Percentiles rank a stretch among this genome's conserved stretches.
These are phyloP conservation scores for Cajanus cajan DNA, from an alignment of 306 rosid species.

Conservation along the genomic window DNA sequence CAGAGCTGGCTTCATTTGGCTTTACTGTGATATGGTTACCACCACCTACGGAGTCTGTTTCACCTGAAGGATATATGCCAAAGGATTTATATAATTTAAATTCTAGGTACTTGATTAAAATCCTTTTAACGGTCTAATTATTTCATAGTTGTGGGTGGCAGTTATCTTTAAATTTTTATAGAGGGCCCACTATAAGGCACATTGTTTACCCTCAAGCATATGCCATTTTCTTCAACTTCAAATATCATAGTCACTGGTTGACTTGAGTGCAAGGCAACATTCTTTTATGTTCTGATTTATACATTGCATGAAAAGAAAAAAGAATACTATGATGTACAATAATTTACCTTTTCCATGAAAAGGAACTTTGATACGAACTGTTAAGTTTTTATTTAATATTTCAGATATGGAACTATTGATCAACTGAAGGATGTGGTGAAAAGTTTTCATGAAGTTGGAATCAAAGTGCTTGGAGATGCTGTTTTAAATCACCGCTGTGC, in stretches of 20 bases:
- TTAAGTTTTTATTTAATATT: slow-evolving; percentile 10
- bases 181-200: neutral
- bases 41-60: slow-evolving; percentile 96
- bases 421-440: slow-evolving; percentile 81
- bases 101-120: slow-evolving; percentile 65
- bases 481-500: slow-evolving; percentile 99
- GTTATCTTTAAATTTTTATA: neutral
- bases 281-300: slow-evolving; percentile 4
- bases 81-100: slow-evolving; percentile 85
- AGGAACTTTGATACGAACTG: slow-evolving; percentile 13
- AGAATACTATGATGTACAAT: neutral
- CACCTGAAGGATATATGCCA: slow-evolving; percentile 98
- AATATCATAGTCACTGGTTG: slow-evolving; percentile 10
- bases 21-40: slow-evolving; percentile 93
- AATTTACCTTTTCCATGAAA: neutral
- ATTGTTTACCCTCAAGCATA: neutral
- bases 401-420: slow-evolving; percentile 83
- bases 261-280: slow-evolving; percentile 1
- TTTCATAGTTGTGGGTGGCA: neutral
- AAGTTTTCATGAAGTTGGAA: slow-evolving; percentile 60
- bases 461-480: slow-evolving; percentile 89
- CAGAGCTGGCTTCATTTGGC: slow-evolving; percentile 72
- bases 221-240: neutral
- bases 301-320: neutral
- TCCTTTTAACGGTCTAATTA: neutral